Conservation (phyloP, 164 flowering plant species). For the Malania oleifera region DNA sequence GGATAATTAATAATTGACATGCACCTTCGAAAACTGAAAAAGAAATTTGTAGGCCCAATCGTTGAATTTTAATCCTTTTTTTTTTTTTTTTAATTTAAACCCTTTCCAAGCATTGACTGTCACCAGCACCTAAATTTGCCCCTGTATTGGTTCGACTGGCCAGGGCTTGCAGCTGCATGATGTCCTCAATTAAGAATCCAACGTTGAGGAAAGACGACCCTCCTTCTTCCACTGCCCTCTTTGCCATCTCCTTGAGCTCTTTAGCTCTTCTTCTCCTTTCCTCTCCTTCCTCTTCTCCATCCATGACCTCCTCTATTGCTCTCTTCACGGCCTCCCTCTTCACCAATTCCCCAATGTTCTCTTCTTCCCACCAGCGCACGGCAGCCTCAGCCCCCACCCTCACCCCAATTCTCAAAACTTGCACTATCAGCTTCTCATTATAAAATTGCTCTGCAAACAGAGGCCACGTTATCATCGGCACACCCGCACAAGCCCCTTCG, state of each 20-base stretch:
- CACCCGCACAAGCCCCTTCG: slow-evolving; percentile 23
- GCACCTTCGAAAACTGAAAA: too few relatives aligned
- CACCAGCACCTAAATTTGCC: neutral
- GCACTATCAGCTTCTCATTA: slow-evolving; percentile 23
- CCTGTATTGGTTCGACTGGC: slow-evolving; percentile 30
- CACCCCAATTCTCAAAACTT: slow-evolving; percentile 21
- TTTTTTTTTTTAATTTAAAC: too few relatives aligned
- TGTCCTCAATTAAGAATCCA: slow-evolving; percentile 13
- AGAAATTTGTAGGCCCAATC: too few relatives aligned
- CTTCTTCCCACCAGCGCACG: slow-evolving; percentile 13
- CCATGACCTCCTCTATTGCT: slow-evolving; percentile 27
- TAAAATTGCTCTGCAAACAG: slow-evolving; percentile 26
- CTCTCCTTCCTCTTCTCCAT: slow-evolving; percentile 21
- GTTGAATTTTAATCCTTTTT: too few relatives aligned
- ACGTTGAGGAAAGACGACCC: slow-evolving; percentile 32
- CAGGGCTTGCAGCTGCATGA: slow-evolving; percentile 10
- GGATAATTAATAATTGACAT: too few relatives aligned
- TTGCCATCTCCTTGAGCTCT: slow-evolving; percentile 29
- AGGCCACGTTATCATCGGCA: slow-evolving; percentile 37
- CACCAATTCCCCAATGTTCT: slow-evolving; percentile 19
- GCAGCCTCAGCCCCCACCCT: slow-evolving; percentile 15
- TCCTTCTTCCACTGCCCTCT: slow-evolving; percentile 24
- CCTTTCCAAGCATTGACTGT: too few relatives aligned
- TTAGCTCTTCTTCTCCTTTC: slow-evolving; percentile 26
- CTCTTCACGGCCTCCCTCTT: slow-evolving; percentile 14